phyloP scores from a whole-genome alignment of 1,284 basidiomycete species.

The Leccinum variabile region DNA sequence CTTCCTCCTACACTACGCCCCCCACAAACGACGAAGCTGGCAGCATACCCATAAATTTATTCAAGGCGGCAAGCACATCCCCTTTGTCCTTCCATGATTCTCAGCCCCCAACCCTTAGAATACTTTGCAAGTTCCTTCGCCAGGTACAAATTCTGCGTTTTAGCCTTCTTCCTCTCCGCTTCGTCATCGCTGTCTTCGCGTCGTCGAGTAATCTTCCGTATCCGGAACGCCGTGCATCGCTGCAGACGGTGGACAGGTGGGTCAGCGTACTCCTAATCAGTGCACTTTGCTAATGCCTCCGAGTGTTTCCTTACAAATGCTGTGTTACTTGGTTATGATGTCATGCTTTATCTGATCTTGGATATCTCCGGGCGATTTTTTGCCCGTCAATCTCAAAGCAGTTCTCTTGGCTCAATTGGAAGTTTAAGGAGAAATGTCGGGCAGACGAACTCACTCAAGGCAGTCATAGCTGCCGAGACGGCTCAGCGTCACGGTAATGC shows the following conservation, averaged over 20 bases:
- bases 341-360: conserved; percentile 71
- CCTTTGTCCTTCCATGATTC: conserved; percentile 72
- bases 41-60: conserved; percentile 71
- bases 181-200: conserved; percentile 63
- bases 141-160: conserved; percentile 68
- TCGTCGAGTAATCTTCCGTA: conserved; percentile 68
- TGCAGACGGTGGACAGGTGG: conserved; percentile 30
- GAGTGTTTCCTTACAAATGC: not conserved
- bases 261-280: conserved; percentile 6
- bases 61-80: conserved; percentile 72
- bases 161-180: conserved; percentile 53
- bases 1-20: conserved; percentile 39
- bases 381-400: not conserved
- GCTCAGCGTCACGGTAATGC: conserved; percentile 60
- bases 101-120: conserved; percentile 57
- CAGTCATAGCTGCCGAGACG: conserved; percentile 62
- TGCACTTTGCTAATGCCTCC: not conserved
- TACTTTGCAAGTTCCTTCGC: conserved; percentile 83
- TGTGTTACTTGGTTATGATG: conserved; percentile 48
- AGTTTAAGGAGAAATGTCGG: conserved; percentile 61
- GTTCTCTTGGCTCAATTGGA: conserved; percentile 11
- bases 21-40: conserved; percentile 39
- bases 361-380: conserved; percentile 46
- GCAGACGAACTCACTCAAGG: conserved; percentile 57
- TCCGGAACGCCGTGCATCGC: conserved; percentile 66